Evolutionary conservation across 192 early-diverging fungal genomes (phyloP), one percentile per base, ranked within the genome.

Genomic region (Linnemannia elongata): DNA sequence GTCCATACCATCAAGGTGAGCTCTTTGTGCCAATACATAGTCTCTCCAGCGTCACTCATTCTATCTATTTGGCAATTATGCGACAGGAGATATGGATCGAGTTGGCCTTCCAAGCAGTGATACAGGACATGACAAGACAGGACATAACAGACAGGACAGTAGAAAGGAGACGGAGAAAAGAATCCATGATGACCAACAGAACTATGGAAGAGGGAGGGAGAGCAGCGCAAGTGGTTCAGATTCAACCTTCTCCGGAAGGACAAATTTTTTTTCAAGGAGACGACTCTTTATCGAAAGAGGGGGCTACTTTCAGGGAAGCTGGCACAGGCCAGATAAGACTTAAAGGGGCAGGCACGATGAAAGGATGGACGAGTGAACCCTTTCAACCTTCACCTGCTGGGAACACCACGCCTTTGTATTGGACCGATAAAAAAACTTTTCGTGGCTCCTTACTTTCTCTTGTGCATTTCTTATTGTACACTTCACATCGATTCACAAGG

Each of bases 1-100:
- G 94, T 95, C 17, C 97, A 98, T 77, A 98, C 97, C 3, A 95
- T 98, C 80, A 97, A 97, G 93, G 96, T 97, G 88, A 87, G 68
- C 74, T 30, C 22, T 4, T 30, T 33, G n/a, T 30, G 12, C 10
- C 45, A 73, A 20, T 5, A 45, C 44, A 45, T 30, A 18, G 15
- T 45, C 8, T 24, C 24, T 17, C 18, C 18, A 15, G 24, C 10
- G 44, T 9, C n/a, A 27, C 72, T 30, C n/a, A 13, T 38, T 71
- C 12, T 38, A 36, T 73, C 12, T n/a, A 71, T 71, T 71, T 71
- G 38, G 39, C 18, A 38, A 20, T 18, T 17, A 42, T 42, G n/a
- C 6, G 71, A 72, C 10, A 60, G 27, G 60, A 27, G 54, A 47
- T 38, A 60, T 42, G n/a, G 42, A 22, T 41, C 10, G 42, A 73